These are phyloP conservation scores for Pleurotus giganteus DNA, from an alignment of 768 basidiomycete species.

Conservation along the genomic window DNA sequence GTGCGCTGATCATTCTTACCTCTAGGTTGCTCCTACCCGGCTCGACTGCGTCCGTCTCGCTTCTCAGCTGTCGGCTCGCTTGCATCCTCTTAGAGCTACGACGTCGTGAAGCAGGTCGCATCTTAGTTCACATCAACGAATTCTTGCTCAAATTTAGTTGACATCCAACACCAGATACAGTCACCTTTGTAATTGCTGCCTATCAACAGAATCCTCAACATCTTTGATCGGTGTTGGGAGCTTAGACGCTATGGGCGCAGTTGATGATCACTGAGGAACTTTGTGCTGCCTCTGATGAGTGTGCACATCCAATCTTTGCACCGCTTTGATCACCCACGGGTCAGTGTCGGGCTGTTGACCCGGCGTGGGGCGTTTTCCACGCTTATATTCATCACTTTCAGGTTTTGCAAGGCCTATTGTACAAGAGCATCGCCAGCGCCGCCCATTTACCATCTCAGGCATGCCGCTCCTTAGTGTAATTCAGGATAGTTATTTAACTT, in stretches of 20 bases:
- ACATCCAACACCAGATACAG: no score
- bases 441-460: no score
- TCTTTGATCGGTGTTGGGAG: conserved; percentile 3
- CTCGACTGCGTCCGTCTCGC: background rate
- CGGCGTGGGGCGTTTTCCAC: background rate
- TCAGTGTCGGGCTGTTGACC: background rate
- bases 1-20: background rate
- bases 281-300: background rate
- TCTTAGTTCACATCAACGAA: no score
- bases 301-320: no score
- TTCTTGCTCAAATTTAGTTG: no score
- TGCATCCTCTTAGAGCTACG: no score
- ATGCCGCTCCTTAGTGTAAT: no score
- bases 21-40: background rate
- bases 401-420: no score
- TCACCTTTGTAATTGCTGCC: background rate
- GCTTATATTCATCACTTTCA: background rate
- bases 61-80: no score
- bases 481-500: no score
- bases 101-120: no score
- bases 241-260: background rate
- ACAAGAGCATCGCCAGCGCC: background rate
- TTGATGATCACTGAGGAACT: background rate
- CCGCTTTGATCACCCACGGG: background rate
- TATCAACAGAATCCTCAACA: background rate